These are phyloP conservation scores for Santalum album DNA, from an alignment of 164 flowering plant species.

Conservation along the genomic window DNA sequence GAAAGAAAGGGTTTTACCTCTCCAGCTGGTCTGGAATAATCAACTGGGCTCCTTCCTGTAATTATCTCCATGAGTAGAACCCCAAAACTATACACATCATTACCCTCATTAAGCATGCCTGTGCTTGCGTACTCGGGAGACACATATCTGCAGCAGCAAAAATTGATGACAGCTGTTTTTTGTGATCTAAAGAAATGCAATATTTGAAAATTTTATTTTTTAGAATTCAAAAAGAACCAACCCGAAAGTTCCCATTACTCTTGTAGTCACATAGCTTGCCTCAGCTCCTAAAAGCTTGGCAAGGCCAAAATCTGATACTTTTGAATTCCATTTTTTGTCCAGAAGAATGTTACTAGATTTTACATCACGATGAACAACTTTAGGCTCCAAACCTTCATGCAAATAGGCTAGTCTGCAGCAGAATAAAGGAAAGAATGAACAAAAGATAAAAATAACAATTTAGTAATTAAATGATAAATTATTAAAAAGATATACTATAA, in stretches of 20 bases:
- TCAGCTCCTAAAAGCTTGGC: conserved; percentile 82
- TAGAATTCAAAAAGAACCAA: conserved; percentile 22
- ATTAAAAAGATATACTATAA: too few relatives aligned
- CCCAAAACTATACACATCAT: conserved; percentile 90
- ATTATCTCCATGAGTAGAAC: conserved; percentile 86
- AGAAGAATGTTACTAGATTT: conserved; percentile 88
- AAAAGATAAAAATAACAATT: neutral
- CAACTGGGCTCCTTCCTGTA: conserved; percentile 82
- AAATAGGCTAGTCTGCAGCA: conserved; percentile 68
- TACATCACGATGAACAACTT: conserved; percentile 91
- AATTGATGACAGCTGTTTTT: neutral
- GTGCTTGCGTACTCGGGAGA: conserved; percentile 96
- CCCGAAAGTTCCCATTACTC: conserved; percentile 96
- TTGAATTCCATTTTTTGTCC: conserved; percentile 72
- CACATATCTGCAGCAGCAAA: conserved; percentile 53
- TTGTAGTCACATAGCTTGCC: conserved; percentile 76
- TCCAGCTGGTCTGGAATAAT: conserved; percentile 65
- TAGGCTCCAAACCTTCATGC: conserved; percentile 93
- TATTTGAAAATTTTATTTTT: neutral
- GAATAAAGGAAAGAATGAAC: neutral
- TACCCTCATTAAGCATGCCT: conserved; percentile 82
- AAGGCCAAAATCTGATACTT: conserved; percentile 87
- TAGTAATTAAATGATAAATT: neutral
- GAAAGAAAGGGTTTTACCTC: conserved; percentile 37
- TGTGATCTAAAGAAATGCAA: neutral